Conservation (phyloP, 805 yeast genomes). For the Metschnikowia reukaufii region DNA sequence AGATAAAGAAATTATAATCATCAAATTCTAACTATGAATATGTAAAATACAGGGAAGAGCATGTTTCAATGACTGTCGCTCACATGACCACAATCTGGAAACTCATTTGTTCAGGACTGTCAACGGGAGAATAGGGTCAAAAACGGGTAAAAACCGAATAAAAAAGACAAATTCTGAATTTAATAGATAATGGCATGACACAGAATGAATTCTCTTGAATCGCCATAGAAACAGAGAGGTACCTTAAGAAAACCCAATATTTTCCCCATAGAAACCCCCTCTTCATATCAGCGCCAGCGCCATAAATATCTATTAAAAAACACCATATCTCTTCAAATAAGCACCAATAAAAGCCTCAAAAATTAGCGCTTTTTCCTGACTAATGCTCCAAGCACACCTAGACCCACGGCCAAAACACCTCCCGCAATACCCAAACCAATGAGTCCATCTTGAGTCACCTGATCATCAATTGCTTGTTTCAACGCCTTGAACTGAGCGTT, state of each 20-base stretch:
- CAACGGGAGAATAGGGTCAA: too few species aligned
- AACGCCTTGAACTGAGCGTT: slow-evolving; percentile 74
- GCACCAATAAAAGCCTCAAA: not conserved
- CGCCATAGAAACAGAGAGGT: too few species aligned
- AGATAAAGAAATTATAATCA: not conserved
- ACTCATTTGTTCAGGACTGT: too few species aligned
- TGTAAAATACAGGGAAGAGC: too few species aligned
- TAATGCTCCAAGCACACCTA: slow-evolving; percentile 53
- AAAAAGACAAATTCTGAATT: too few species aligned
- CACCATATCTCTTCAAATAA: not conserved
- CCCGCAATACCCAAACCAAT: slow-evolving; percentile 86
- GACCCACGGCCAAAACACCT: slow-evolving; percentile 82
- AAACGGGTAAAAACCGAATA: too few species aligned
- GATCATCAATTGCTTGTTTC: slow-evolving; percentile 76
- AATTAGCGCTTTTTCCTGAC: slow-evolving; percentile 32
- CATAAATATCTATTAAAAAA: not conserved
- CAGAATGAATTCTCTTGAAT: too few species aligned
- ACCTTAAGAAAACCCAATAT: too few species aligned
- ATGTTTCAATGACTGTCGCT: too few species aligned
- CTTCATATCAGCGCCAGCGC: not conserved
- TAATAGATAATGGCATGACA: too few species aligned
- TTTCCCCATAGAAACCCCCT: too few species aligned
- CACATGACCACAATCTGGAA: too few species aligned
- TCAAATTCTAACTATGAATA: not conserved
- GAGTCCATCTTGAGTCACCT: slow-evolving; percentile 82